A percentile compares a stretch with the other conserved stretches of the same genome.
Conservation (phyloP, 2,329 filamentous ascomycete genomes). For the Verticillium nubilum region DNA sequence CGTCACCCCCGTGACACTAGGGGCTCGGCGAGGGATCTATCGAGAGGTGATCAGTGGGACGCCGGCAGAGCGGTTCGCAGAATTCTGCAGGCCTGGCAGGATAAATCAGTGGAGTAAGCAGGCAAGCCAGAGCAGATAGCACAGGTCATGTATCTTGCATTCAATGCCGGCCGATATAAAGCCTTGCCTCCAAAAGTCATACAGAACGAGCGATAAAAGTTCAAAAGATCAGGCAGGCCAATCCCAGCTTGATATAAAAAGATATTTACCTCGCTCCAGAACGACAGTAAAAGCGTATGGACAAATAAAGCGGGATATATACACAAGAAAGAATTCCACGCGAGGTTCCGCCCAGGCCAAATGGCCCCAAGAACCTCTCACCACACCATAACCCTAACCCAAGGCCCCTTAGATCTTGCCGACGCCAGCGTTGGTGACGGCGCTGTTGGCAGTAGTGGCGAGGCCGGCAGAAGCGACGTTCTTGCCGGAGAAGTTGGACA, state of each 20-base stretch:
- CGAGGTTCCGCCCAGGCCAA: not conserved
- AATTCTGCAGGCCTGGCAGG: too few relatives aligned
- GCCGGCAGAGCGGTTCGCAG: not conserved
- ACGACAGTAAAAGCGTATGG: not conserved
- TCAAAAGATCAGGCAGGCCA: too few relatives aligned
- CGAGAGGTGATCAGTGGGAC: not conserved
- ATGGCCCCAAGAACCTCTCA: not conserved
- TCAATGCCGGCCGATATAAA: too few relatives aligned
- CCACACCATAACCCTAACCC: not conserved
- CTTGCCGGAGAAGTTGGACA: constrained; percentile 46
- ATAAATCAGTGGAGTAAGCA: too few relatives aligned
- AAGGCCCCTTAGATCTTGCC: constrained; percentile 30
- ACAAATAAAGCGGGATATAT: not conserved
- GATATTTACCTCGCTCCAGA: not conserved
- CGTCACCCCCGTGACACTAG: not conserved
- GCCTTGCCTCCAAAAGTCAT: too few relatives aligned
- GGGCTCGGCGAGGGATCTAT: not conserved
- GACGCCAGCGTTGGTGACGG: constrained; percentile 37
- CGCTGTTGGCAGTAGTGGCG: constrained; percentile 26
- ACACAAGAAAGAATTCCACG: not conserved
- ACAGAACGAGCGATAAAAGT: too few relatives aligned
- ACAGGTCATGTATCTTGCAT: too few relatives aligned
- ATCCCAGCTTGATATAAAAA: not conserved
- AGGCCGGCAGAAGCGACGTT: constrained; percentile 39
- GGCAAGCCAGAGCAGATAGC: too few relatives aligned